Evolutionary conservation across 768 basidiomycete genomes (phyloP), one percentile per base, ranked within the genome.

Genomic region (Tricholomella constricta): DNA sequence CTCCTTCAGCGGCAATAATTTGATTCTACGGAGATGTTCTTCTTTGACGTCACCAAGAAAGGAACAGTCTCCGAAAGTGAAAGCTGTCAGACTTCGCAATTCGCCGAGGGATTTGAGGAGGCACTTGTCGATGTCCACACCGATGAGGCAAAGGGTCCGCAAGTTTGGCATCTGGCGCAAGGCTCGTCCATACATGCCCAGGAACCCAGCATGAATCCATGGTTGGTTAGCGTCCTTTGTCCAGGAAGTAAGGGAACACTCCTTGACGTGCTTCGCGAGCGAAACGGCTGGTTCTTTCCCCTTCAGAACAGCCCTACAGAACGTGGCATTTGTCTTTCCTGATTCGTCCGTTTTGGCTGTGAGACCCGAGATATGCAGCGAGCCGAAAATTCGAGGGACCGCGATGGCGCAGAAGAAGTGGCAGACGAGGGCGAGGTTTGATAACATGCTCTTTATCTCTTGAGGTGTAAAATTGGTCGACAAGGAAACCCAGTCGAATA

Each of bases 331-430:
- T 38, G 52, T 51, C 45, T 50, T 20, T 22, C 48, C 34, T 26
- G 47, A 23, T 17, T 29, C 38, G 26, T 50, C 23, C 8, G 12
- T 26, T 43, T 46, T 15, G 19, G 27, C 44, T 25, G 25, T 26
- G 19, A n/a, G 52, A 19, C 56, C 61, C 1, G 54, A 55, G 11
- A 73, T 60, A 17, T 54, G 36, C 14, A 80, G n/a, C 3, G 58
- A 60, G 23, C 70, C 63, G 55, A 75, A 80, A 4, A 78, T 60
- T 25, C 72, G 73, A 0, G 78, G 73, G 10, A 75, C 58, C n/a
- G 69, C 64, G 1, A 70, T 20, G 7, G 69, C 68, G 46, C 67
- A 71, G 46, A 81, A 80, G 53, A 75, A 71, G 12, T 69, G 70
- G 54, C 79, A 81, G 31, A 76, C 74, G 26, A 63, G 63, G 6